Percentiles rank a stretch among this genome's conserved stretches.
phyloP scores from a whole-genome alignment of 2,329 filamentous ascomycete species.

The Lachnellula suecica region DNA sequence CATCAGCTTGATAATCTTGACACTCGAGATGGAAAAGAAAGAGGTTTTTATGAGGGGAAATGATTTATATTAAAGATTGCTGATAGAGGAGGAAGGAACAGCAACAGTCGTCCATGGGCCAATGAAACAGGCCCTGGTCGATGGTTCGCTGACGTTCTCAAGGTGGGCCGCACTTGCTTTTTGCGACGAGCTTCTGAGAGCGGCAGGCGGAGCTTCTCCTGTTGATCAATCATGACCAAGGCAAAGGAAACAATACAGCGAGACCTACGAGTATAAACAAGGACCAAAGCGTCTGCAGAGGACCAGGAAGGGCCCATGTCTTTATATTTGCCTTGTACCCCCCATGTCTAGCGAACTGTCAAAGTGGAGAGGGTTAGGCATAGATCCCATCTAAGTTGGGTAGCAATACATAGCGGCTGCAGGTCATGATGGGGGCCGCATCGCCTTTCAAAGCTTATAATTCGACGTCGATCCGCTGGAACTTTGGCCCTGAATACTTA shows the following conservation, averaged over 20 bases:
- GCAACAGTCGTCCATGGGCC: neutral
- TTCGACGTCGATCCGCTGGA: neutral
- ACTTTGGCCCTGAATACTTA: neutral
- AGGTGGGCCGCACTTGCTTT: neutral
- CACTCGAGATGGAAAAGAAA: neutral
- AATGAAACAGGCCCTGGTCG: neutral
- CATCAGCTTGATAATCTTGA: neutral
- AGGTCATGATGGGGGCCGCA: neutral
- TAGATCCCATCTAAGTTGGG: constrained; percentile 3
- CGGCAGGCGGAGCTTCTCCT: neutral
- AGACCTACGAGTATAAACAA: constrained; percentile 5
- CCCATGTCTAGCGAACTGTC: neutral
- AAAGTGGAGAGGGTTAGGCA: neutral
- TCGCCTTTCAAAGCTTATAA: constrained; percentile 1
- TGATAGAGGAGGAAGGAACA: neutral
- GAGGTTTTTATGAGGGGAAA: neutral
- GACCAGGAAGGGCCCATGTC: constrained; percentile 6
- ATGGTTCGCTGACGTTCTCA: neutral
- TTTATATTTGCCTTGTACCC: constrained; percentile 14
- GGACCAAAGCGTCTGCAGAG: constrained; percentile 9
- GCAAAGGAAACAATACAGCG: neutral
- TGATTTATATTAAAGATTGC: neutral
- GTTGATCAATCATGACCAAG: neutral
- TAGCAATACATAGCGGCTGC: constrained; percentile 2
- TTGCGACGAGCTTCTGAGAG: neutral